A percentile compares a stretch with the other conserved stretches of the same genome.
These are phyloP conservation scores for Gleditsia sinensis DNA, from an alignment of 306 rosid species.

Conservation along the genomic window DNA sequence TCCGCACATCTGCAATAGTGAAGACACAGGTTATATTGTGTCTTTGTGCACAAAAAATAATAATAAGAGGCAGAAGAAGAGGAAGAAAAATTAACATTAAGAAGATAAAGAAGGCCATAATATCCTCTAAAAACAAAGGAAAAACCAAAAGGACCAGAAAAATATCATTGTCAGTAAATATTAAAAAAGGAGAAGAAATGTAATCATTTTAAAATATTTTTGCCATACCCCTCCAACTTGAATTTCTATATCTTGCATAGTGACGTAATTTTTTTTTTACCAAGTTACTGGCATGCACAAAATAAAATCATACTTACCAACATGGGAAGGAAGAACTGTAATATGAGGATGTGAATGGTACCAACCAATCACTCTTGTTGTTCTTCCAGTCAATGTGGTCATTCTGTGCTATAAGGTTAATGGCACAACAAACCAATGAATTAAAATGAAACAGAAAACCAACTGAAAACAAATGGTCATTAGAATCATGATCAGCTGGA, in stretches of 20 bases:
- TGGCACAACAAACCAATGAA: constrained; percentile 37
- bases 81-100: neutral
- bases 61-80: neutral
- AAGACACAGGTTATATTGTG: neutral
- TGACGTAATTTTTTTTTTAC: neutral
- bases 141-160: neutral
- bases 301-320: constrained; percentile 48
- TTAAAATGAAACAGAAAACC: neutral
- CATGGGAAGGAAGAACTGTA: constrained; percentile 98
- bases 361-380: constrained; percentile 98
- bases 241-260: constrained; percentile 1
- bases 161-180: neutral
- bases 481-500: neutral
- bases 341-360: constrained; percentile 99
- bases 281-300: neutral
- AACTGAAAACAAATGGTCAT: neutral
- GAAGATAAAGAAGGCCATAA: neutral
- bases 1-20: constrained; percentile 72
- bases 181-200: neutral
- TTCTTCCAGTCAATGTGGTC: constrained; percentile 68
- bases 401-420: constrained; percentile 74
- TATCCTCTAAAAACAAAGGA: neutral
- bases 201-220: neutral
- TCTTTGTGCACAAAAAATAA: neutral
- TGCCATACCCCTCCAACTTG: constrained; percentile 15